These are phyloP conservation scores for Porcisia hertigi DNA, from an alignment of 208 protist species.

Conservation along the genomic window DNA sequence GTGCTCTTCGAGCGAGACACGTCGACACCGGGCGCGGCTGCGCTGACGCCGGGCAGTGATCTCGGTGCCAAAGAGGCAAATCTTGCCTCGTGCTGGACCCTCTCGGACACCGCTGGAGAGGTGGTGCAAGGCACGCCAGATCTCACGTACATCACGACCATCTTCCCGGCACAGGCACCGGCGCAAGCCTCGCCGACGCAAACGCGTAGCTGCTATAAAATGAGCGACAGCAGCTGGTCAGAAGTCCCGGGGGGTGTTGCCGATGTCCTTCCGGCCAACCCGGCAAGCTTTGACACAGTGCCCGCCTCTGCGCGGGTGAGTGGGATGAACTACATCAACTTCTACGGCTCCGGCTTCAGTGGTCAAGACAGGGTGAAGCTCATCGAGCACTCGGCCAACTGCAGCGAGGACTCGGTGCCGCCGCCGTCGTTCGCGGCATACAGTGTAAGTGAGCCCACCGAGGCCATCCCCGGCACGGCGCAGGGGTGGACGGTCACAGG, in stretches of 20 bases:
- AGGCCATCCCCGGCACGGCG: constrained; percentile 18
- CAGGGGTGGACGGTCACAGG: constrained; percentile 57
- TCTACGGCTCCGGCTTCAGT: constrained; percentile 61
- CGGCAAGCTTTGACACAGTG: constrained; percentile 54
- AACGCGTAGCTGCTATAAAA: constrained; percentile 67
- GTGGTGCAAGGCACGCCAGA: constrained; percentile 60
- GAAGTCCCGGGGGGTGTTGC: constrained; percentile 61
- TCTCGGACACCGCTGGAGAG: constrained; percentile 37
- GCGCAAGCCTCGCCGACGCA: constrained; percentile 29
- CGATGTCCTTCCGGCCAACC: constrained; percentile 76
- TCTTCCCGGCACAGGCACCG: constrained; percentile 61
- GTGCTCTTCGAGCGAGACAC: constrained; percentile 62
- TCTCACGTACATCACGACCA: constrained; percentile 49
- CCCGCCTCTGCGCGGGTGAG: constrained; percentile 39
- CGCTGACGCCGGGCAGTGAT: constrained; percentile 68
- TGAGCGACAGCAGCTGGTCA: constrained; percentile 63
- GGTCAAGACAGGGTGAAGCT: constrained; percentile 72
- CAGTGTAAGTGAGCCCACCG: constrained; percentile 24
- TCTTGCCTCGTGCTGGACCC: constrained; percentile 73
- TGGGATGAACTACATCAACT: constrained; percentile 63
- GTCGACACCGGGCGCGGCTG: constrained; percentile 28
- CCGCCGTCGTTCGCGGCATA: constrained; percentile 57
- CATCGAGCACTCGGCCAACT: constrained; percentile 61
- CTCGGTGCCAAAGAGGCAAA: constrained; percentile 48
- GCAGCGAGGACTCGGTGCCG: constrained; percentile 60